Conservation (phyloP, 805 yeast species). For the Kuraishia cidri region DNA sequence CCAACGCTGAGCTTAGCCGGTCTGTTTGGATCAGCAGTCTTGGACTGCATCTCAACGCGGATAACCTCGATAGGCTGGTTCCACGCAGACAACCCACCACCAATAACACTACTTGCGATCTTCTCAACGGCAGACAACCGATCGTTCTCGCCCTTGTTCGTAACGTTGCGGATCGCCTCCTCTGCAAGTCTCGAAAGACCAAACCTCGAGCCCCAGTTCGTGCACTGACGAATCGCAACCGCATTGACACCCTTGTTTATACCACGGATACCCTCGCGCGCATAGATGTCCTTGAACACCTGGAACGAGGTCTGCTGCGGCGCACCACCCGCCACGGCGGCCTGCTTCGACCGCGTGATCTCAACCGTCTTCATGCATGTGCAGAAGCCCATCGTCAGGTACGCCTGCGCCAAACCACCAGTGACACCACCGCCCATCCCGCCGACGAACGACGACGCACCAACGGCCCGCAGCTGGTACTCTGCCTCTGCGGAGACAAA, state of each 20-base stretch:
- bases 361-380: slow-evolving; percentile 99
- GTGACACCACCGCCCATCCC: slow-evolving; percentile 95
- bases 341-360: slow-evolving; percentile 83
- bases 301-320: slow-evolving; percentile 69
- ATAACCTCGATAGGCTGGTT: slow-evolving; percentile 98
- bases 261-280: slow-evolving; percentile 85
- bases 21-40: slow-evolving; percentile 89
- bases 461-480: slow-evolving; percentile 56
- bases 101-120: slow-evolving; percentile 76
- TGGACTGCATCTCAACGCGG: slow-evolving; percentile 96
- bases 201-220: slow-evolving; percentile 98
- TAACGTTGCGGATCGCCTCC: slow-evolving; percentile 58
- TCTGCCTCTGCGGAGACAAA: slow-evolving; percentile 93
- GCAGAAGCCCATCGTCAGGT: slow-evolving; percentile 95
- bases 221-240: slow-evolving; percentile 97
- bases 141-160: slow-evolving; percentile 52
- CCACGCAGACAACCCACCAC: slow-evolving; percentile 98
- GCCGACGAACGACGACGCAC: slow-evolving; percentile 63
- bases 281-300: slow-evolving; percentile 79
- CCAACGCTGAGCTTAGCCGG: slow-evolving; percentile 82
- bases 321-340: slow-evolving; percentile 50
- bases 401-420: slow-evolving; percentile 97
- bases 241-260: slow-evolving; percentile 98
- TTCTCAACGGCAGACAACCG: slow-evolving; percentile 72
- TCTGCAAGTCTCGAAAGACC: slow-evolving; percentile 91